phyloP scores from a whole-genome alignment of 225 moss, liverwort and hornwort species.

The Takakia lepidozioides region DNA sequence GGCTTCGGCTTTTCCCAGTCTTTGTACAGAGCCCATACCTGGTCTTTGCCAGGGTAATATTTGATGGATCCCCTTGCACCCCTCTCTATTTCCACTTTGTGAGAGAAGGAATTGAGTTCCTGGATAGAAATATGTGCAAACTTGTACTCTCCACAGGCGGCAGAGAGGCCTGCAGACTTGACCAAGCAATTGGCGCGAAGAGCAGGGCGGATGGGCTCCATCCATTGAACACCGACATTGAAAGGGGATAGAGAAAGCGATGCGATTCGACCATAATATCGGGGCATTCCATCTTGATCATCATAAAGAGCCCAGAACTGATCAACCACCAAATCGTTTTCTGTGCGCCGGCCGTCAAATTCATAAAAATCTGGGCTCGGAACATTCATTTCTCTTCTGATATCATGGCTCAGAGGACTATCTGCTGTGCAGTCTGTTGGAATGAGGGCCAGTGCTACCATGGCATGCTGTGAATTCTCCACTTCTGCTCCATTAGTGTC shows the following conservation, averaged over 20 bases:
- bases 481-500: slow-evolving; percentile 2
- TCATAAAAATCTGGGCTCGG: slow-evolving; percentile 42
- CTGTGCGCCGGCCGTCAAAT: slow-evolving; percentile 32
- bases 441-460: slow-evolving; percentile 6
- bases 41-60: slow-evolving; percentile 21
- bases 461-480: slow-evolving; percentile 10
- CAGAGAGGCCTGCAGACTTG: slow-evolving; percentile 30
- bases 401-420: slow-evolving; percentile 19
- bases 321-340: slow-evolving; percentile 7
- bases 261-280: slow-evolving; percentile 40
- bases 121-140: slow-evolving; percentile 21
- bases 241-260: slow-evolving; percentile 16
- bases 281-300: slow-evolving; percentile 58
- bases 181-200: slow-evolving; percentile 25
- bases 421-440: not conserved
- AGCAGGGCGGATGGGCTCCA: slow-evolving; percentile 31
- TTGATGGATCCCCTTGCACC: slow-evolving; percentile 5
- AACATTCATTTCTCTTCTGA: slow-evolving; percentile 16
- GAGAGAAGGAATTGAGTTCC: slow-evolving; percentile 46
- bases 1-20: slow-evolving; percentile 37
- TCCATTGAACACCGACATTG: slow-evolving; percentile 34
- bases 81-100: slow-evolving; percentile 12
- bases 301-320: slow-evolving; percentile 57
- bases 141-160: slow-evolving; percentile 43
- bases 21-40: slow-evolving; percentile 48